Percentiles rank a stretch among this genome's conserved stretches.
These are phyloP conservation scores for Circinella minor DNA, from an alignment of 371 early-diverging fungal genomes.

Conservation along the genomic window DNA sequence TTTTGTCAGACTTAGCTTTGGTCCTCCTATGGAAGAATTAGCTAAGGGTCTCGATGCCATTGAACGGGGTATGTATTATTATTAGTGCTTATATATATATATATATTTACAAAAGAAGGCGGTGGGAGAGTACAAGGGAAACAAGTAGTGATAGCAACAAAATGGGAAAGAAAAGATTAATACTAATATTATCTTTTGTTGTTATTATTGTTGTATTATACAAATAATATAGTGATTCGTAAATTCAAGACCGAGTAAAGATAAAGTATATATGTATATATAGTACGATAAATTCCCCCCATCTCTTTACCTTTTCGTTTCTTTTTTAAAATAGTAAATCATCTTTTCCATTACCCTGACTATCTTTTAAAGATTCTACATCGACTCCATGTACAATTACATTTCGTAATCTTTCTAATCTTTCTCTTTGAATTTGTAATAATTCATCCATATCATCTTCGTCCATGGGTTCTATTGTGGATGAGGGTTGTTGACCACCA, in stretches of 20 bases:
- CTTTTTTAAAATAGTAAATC: conserved; percentile 46
- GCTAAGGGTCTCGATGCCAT: conserved; percentile 50
- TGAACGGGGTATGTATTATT: conserved; percentile 32
- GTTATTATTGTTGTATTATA: background rate
- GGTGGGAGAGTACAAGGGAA: background rate
- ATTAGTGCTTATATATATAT: too few species aligned
- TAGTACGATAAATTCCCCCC: background rate
- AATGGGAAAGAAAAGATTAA: background rate
- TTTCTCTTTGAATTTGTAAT: conserved; percentile 48
- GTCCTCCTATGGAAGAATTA: conserved; percentile 53
- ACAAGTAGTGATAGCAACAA: background rate
- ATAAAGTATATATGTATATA: background rate
- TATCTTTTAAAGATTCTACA: conserved; percentile 39
- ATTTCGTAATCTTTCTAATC: conserved; percentile 44
- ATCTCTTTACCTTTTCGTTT: background rate
- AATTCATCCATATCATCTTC: conserved; percentile 53
- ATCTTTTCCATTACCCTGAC: conserved; percentile 34
- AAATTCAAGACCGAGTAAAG: background rate
- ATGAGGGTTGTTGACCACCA: background rate
- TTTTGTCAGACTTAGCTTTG: conserved; percentile 54
- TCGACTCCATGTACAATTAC: conserved; percentile 51
- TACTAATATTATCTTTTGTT: too few species aligned
- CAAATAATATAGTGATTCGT: background rate
- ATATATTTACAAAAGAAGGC: background rate
- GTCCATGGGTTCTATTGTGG: conserved; percentile 16